Base-by-base conservation (phyloP, 805 yeast species). In the Ogataea trehalophila region DNA sequence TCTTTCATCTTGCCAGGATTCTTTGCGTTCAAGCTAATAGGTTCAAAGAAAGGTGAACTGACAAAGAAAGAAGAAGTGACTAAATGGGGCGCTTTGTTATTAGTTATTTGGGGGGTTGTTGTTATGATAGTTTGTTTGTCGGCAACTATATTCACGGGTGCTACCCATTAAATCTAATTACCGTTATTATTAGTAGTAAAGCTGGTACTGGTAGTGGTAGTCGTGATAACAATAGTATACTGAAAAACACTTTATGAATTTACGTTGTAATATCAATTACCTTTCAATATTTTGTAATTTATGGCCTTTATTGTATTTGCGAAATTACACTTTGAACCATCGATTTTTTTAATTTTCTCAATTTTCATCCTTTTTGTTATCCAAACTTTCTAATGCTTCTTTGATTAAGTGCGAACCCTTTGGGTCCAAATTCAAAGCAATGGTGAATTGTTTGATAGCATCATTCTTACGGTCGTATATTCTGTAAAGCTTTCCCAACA, bases 1-100 rank as follows among this genome's bases (percentile, higher is more conserved):
- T 89, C 96, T 13, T 90, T 90, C 61, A 89, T 88, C 29, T 72
- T 90, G 41, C 97, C 97, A 0, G 97, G 97, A 0, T 69, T 88
- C 20, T 88, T 90, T 61, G 95, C 92, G 4, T 88, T 77, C 67
- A 81, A 77, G 56, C 71, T 90, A 49, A 76, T 87, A 45, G 84
- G 80, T n/a, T 67, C 77, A 5, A 75, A 72, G 17, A 23, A 49
- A 16, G 44, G 35, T 11, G 41, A 46, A 9, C 39, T 49, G 9
- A 29, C 50, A n/a, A 51, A 39, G 23, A 57, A 62, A 14, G 75
- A 73, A 20, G 52, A 44, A 18, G 26, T 62, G 6, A 60, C 76
- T 45, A 77, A 75, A 55, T 63, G 61, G 44, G 68, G 73, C n/a
- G 80, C 89, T 20, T 62, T 85, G 50, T 70, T 67, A 0, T 71